Conservation (phyloP, 2,329 filamentous ascomycete genomes). For the Grosmannia penicillata region DNA sequence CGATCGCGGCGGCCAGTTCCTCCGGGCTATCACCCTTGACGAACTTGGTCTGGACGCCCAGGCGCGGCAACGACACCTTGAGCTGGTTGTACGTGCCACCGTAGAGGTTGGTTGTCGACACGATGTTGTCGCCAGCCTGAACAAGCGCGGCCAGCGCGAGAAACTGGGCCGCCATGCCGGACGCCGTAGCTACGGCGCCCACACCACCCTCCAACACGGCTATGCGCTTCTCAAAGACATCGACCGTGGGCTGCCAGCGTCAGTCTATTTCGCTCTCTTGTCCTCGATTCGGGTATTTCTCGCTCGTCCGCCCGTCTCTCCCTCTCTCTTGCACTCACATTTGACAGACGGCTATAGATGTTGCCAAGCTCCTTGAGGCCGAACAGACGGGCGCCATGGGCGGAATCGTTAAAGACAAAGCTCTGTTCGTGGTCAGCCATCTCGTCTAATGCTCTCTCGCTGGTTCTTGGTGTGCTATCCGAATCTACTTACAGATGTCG, state of each 20-base stretch:
- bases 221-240: slow-evolving; percentile 92
- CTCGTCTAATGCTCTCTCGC: not conserved
- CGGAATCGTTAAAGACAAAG: slow-evolving; percentile 88
- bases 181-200: slow-evolving; percentile 70
- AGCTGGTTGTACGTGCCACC: slow-evolving; percentile 96
- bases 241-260: slow-evolving; percentile 63
- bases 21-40: slow-evolving; percentile 65
- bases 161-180: slow-evolving; percentile 85
- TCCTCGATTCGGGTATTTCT: too few relatives aligned
- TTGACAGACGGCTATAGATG: slow-evolving; percentile 95
- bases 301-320: too few relatives aligned
- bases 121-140: slow-evolving; percentile 79
- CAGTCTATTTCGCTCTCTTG: not conserved
- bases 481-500: slow-evolving; percentile 37
- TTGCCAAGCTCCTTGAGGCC: slow-evolving; percentile 95
- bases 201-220: slow-evolving; percentile 90
- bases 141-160: slow-evolving; percentile 78
- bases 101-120: slow-evolving; percentile 81
- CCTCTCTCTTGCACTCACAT: slow-evolving; percentile 45
- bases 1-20: slow-evolving; percentile 69
- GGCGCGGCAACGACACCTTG: slow-evolving; percentile 76
- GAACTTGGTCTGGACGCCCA: slow-evolving; percentile 82
- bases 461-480: too few relatives aligned
- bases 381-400: slow-evolving; percentile 87
- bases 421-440: slow-evolving; percentile 32